Conservation (phyloP, 352 stramenopile genomes). For the Phytopythium kandeliae region DNA sequence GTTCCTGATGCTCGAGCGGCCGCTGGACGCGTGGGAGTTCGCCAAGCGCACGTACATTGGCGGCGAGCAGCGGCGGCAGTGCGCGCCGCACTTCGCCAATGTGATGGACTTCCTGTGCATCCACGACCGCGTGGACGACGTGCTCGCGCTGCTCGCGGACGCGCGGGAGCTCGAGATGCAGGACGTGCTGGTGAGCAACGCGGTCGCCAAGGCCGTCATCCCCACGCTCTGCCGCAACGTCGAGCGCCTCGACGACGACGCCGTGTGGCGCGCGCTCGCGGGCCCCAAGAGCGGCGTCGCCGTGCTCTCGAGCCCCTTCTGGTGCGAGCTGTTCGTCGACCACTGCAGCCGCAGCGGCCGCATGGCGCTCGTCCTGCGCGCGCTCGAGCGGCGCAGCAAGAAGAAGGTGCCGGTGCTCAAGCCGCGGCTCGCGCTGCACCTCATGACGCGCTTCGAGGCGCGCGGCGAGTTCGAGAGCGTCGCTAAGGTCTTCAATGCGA, state of each 20-base stretch:
- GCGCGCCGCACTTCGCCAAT: constrained; percentile 26
- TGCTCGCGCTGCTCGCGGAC: constrained; percentile 28
- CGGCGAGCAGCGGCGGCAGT: constrained; percentile 17
- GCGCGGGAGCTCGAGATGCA: constrained; percentile 23
- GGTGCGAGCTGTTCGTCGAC: constrained; percentile 33
- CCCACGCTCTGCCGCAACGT: constrained; percentile 27
- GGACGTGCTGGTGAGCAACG: constrained; percentile 21
- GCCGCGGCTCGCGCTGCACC: constrained; percentile 3
- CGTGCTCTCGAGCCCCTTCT: constrained; percentile 25
- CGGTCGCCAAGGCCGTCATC: constrained; percentile 30
- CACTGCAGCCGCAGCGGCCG: constrained; percentile 32
- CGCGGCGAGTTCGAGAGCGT: constrained; percentile 3
- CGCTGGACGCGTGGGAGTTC: constrained; percentile 29
- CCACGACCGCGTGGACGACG: constrained; percentile 24
- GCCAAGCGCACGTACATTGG: constrained; percentile 22
- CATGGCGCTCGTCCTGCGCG: constrained; percentile 8
- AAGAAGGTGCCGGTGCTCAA: constrained; percentile 5
- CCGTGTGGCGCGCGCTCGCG: constrained; percentile 23
- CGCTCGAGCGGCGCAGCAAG: constrained; percentile 2
- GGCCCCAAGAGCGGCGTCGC: constrained; percentile 27
- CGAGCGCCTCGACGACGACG: constrained; percentile 26
- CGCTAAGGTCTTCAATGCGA: constrained; percentile 1
- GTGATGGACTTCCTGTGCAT: constrained; percentile 42
- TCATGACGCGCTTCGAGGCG: constrained; percentile 5
- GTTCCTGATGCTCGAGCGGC: constrained; percentile 42